phyloP scores from a whole-genome alignment of 2,329 filamentous ascomycete species.

The Orbilia oligospora region DNA sequence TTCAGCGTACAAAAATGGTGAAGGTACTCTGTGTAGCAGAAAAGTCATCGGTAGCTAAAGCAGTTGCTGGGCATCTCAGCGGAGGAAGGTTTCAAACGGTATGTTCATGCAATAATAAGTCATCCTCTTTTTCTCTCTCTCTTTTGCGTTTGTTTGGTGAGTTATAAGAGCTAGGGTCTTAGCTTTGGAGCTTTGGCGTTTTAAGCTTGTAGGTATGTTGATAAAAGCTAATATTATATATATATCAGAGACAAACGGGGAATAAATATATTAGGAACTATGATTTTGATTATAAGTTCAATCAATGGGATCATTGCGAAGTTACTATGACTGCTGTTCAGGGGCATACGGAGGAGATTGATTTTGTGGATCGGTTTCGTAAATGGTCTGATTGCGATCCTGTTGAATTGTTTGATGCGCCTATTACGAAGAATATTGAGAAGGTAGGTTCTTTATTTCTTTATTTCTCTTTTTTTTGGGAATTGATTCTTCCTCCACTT shows the following conservation, averaged over 20 bases:
- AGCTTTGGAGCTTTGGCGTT: no score
- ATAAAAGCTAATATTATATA: conserved; percentile 20
- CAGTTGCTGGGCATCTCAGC: conserved; percentile 88
- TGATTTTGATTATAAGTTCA: conserved; percentile 89
- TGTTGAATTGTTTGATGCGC: conserved; percentile 83
- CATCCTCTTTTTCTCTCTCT: no score
- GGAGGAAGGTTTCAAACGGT: conserved; percentile 81
- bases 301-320: conserved; percentile 82
- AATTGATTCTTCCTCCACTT: no score
- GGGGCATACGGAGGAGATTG: conserved; percentile 85
- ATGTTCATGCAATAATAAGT: no score
- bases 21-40: conserved; percentile 82
- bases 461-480: no score
- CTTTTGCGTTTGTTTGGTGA: no score
- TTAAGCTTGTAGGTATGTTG: no score
- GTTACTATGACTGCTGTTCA: conserved; percentile 95
- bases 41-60: conserved; percentile 95
- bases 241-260: conserved; percentile 80
- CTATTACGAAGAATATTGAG: conserved; percentile 77
- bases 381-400: conserved; percentile 87
- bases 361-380: conserved; percentile 81
- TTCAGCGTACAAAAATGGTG: conserved; percentile 7
- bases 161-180: no score
- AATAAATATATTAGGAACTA: conserved; percentile 94
- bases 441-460: conserved; percentile 70